Evolutionary conservation across 768 basidiomycete genomes (phyloP).

Genomic region (Leccinum obscurum): DNA sequence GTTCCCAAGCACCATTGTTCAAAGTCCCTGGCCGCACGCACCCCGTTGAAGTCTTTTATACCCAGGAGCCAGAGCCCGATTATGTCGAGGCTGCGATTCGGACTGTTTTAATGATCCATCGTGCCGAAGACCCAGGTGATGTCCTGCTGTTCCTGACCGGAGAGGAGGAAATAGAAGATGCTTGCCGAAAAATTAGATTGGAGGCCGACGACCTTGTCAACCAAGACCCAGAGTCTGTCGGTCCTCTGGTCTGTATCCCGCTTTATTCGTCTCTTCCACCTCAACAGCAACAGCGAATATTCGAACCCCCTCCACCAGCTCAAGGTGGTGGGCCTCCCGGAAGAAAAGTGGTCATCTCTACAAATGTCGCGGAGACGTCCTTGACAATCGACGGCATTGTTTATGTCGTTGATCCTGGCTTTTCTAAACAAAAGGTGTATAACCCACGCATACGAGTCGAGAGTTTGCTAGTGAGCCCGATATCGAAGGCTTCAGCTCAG

Average conservation of each 20-base stretch:
- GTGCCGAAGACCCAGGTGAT: slow-evolving; percentile 92
- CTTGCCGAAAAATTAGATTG: slow-evolving; percentile 88
- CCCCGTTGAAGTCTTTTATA: slow-evolving; percentile 95
- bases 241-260: slow-evolving; percentile 87
- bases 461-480: slow-evolving; percentile 88
- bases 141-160: slow-evolving; percentile 94
- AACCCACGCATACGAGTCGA: slow-evolving; percentile 97
- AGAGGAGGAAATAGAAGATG: slow-evolving; percentile 97
- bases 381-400: slow-evolving; percentile 98
- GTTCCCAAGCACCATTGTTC: slow-evolving; percentile 68
- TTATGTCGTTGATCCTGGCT: slow-evolving; percentile 98
- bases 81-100: slow-evolving; percentile 97
- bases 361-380: slow-evolving; percentile 97
- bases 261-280: slow-evolving; percentile 95
- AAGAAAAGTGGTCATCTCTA: slow-evolving; percentile 92
- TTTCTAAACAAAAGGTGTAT: slow-evolving; percentile 98
- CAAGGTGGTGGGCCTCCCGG: slow-evolving; percentile 69
- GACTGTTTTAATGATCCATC: slow-evolving; percentile 95
- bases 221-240: slow-evolving; percentile 71
- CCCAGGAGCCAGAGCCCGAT: slow-evolving; percentile 89
- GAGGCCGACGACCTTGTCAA: slow-evolving; percentile 85
- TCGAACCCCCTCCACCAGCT: slow-evolving; percentile 67
- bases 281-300: slow-evolving; percentile 94
- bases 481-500: slow-evolving; percentile 95
- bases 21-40: slow-evolving; percentile 93